Evolutionary conservation across 2,329 filamentous ascomycete species (phyloP), one percentile per base, ranked within the genome.

Genomic region (Colletotrichum caudatum): DNA sequence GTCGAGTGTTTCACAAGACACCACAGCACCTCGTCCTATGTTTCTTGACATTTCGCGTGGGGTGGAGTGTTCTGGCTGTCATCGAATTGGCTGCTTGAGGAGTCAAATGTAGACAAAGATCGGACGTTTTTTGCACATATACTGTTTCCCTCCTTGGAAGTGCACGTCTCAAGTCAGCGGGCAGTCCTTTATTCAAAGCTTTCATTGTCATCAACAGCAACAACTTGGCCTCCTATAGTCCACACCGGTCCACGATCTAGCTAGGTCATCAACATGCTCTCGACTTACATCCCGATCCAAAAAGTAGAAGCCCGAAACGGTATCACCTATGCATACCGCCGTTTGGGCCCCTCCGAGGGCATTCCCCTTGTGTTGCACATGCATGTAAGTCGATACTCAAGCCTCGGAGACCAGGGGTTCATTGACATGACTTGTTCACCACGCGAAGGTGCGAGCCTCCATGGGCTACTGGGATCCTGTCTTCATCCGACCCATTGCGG

Each of bases 401-500:
- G 3, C 18, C 16, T 35, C 3, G 8, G 26, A 11, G 16, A 16
- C 11, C 18, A 7, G 46, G 20, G 23, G 12, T 0, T 4, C 1
- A 23, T 12, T 48, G 46, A 23, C 20, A n/a, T 5, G 46, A 23
- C 1, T 23, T 12, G 5, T 48, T 4, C n/a, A 23, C 46, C 18
- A 20, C 41, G 3, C 14, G 20, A 33, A 70, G 62, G 66, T 69
- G 35, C 46, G 67, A 18, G 62, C 67, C 2, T 60, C 62, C 8
- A 70, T 70, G 67, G 67, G 63, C 8, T 70, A 66, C 23, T 70
- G 67, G 67, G 67, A 70, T 50, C 67, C 67, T 9, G 39, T 29
- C 9, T 62, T 70, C 48, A 70, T 70, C 46, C 62, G 57, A 6
- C 54, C 54, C 3, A 56, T 70, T 29, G 16, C 33, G 26, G 33